Evolutionary conservation across 495 filamentous ascomycete genomes (phyloP).

Genomic region (Aspergillus nidulans): DNA sequence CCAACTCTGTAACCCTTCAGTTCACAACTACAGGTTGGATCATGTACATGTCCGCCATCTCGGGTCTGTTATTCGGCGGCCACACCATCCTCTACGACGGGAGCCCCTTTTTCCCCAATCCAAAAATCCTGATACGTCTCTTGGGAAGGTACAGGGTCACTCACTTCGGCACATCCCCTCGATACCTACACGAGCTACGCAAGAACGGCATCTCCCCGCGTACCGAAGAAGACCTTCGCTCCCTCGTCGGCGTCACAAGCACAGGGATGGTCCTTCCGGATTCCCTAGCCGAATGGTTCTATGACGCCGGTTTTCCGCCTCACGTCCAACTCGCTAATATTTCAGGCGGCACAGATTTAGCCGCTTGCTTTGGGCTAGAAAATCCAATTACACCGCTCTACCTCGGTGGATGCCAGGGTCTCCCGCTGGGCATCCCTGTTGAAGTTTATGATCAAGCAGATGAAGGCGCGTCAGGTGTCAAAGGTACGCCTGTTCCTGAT

Average conservation of each 20-base stretch:
- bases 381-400: slow-evolving; percentile 70
- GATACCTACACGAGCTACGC: slow-evolving; percentile 66
- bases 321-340: slow-evolving; percentile 65
- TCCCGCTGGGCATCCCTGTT: slow-evolving; percentile 58
- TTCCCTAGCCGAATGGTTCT: slow-evolving; percentile 75
- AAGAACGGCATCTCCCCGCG: slow-evolving; percentile 55
- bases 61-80: slow-evolving; percentile 50
- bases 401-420: slow-evolving; percentile 64
- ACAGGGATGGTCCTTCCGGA: slow-evolving; percentile 79
- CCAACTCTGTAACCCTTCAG: slow-evolving; percentile 49
- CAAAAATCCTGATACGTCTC: slow-evolving; percentile 54
- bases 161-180: slow-evolving; percentile 65
- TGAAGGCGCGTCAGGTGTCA: slow-evolving; percentile 48
- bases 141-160: slow-evolving; percentile 40
- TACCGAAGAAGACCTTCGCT: slow-evolving; percentile 55
- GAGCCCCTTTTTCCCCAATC: slow-evolving; percentile 66
- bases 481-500: slow-evolving; percentile 48
- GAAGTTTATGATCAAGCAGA: slow-evolving; percentile 59
- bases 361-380: slow-evolving; percentile 63
- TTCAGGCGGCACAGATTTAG: slow-evolving; percentile 74
- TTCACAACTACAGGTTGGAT: slow-evolving; percentile 76
- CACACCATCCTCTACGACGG: slow-evolving; percentile 69
- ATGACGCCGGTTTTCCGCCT: slow-evolving; percentile 67
- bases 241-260: slow-evolving; percentile 54
- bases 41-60: slow-evolving; percentile 65